Conservation (phyloP, 371 early-diverging fungal genomes). For the Lichtheimia hyalospora region DNA sequence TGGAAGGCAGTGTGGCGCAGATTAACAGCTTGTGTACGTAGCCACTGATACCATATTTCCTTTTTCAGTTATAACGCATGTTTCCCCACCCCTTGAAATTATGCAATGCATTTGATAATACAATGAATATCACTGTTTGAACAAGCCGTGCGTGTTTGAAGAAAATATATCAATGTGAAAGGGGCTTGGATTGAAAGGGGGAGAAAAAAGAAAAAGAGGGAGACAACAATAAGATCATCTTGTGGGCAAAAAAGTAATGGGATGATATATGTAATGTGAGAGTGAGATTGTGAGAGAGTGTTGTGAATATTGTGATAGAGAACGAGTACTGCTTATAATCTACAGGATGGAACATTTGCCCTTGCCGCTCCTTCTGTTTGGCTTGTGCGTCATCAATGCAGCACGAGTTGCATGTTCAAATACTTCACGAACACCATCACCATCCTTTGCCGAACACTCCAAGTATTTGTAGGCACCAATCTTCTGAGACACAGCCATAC, state of each 20-base stretch:
- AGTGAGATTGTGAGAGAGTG: slow-evolving; percentile 2
- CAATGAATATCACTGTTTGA: no score
- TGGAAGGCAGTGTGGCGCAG: slow-evolving; percentile 24
- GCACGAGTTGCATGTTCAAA: slow-evolving; percentile 93
- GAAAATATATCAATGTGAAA: no score
- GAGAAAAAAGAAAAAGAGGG: slow-evolving; percentile 5
- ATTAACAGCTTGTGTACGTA: background rate
- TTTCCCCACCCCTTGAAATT: no score
- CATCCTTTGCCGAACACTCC: slow-evolving; percentile 91
- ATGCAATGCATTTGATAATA: no score
- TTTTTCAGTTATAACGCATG: no score
- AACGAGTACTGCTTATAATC: slow-evolving; percentile 24
- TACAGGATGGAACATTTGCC: slow-evolving; percentile 47
- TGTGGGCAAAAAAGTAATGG: slow-evolving; percentile 2
- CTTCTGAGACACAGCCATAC: slow-evolving; percentile 69
- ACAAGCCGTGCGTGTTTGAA: no score
- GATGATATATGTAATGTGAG: background rate
- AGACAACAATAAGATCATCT: slow-evolving; percentile 8
- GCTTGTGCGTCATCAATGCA: slow-evolving; percentile 66
- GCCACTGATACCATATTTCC: no score
- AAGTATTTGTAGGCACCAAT: slow-evolving; percentile 91
- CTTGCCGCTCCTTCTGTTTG: slow-evolving; percentile 9
- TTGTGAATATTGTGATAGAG: background rate
- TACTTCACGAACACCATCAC: slow-evolving; percentile 93
- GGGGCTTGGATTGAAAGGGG: background rate